Conservation (phyloP, 306 rosid genomes). For the Lathyrus tuberosus region DNA sequence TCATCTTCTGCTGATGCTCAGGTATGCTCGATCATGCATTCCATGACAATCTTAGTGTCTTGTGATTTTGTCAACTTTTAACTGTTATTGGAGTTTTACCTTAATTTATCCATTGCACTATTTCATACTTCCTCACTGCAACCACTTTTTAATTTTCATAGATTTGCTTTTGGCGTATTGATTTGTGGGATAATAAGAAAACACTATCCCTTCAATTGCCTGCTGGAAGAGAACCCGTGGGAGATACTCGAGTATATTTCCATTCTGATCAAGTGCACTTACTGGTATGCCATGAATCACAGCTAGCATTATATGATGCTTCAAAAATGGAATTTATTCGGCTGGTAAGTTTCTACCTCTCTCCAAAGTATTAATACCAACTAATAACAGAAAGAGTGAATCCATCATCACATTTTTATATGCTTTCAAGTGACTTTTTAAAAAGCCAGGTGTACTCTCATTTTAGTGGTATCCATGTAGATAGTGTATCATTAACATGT, state of each 20-base stretch:
- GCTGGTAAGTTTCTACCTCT: slow-evolving; percentile 44
- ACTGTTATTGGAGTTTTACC: slow-evolving; percentile 7
- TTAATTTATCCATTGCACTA: slow-evolving; percentile 10
- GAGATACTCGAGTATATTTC: slow-evolving; percentile 52
- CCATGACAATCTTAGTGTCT: background rate
- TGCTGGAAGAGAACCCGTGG: slow-evolving; percentile 40
- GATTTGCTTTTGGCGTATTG: slow-evolving; percentile 57
- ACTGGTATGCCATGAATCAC: slow-evolving; percentile 61
- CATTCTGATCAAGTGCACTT: slow-evolving; percentile 56
- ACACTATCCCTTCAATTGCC: slow-evolving; percentile 53
- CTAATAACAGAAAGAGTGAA: background rate
- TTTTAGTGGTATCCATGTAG: background rate
- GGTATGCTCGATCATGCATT: slow-evolving; percentile 46
- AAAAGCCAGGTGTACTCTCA: background rate
- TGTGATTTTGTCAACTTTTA: slow-evolving; percentile 18
- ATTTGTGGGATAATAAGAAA: slow-evolving; percentile 61
- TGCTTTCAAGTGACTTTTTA: background rate
- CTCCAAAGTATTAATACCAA: background rate
- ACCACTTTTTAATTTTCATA: slow-evolving; percentile 33
- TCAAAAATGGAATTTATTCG: slow-evolving; percentile 55
- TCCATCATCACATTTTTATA: background rate
- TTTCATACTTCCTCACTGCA: slow-evolving; percentile 39
- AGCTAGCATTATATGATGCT: slow-evolving; percentile 64
- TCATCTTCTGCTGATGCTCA: slow-evolving; percentile 82
- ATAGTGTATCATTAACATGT: background rate